phyloP scores from a whole-genome alignment of 345 rosid species.

The Arabidopsis arenosa region DNA sequence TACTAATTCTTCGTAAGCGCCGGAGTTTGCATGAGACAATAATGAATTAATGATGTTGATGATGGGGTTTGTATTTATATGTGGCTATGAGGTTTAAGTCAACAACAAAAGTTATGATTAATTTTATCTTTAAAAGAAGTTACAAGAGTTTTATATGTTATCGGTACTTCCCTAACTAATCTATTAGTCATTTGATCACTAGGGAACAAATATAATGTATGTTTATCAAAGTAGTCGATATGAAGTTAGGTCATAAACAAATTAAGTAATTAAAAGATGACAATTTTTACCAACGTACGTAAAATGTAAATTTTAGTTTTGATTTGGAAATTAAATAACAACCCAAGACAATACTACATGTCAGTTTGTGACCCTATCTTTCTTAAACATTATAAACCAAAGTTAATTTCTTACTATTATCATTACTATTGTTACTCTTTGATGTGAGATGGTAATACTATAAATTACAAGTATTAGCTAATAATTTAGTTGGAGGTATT shows the following conservation, averaged over 20 bases:
- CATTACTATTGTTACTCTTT: not conserved
- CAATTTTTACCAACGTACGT: not conserved
- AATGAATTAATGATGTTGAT: slow-evolving; percentile 2
- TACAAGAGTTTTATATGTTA: slow-evolving; percentile 23
- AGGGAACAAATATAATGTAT: slow-evolving; percentile 23
- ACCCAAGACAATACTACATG: not conserved
- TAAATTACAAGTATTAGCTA: not conserved
- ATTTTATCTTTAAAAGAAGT: not conserved
- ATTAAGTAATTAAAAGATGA: not conserved
- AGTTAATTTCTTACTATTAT: not conserved
- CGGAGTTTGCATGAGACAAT: slow-evolving; percentile 30
- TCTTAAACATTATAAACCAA: not conserved
- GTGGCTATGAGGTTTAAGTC: slow-evolving; percentile 12
- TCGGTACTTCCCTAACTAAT: slow-evolving; percentile 1
- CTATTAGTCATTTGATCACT: not conserved
- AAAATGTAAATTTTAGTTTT: slow-evolving; percentile 1
- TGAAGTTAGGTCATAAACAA: slow-evolving; percentile 15
- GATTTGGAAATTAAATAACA: not conserved
- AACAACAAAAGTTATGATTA: slow-evolving; percentile 15
- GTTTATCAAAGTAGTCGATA: slow-evolving; percentile 25
- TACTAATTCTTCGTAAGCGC: not conserved
- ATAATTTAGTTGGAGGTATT: not conserved
- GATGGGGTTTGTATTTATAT: slow-evolving; percentile 22
- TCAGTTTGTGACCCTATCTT: not conserved
- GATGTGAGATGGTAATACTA: not conserved